phyloP scores from a whole-genome alignment of 129 eudicot species.

The Silybum marianum region DNA sequence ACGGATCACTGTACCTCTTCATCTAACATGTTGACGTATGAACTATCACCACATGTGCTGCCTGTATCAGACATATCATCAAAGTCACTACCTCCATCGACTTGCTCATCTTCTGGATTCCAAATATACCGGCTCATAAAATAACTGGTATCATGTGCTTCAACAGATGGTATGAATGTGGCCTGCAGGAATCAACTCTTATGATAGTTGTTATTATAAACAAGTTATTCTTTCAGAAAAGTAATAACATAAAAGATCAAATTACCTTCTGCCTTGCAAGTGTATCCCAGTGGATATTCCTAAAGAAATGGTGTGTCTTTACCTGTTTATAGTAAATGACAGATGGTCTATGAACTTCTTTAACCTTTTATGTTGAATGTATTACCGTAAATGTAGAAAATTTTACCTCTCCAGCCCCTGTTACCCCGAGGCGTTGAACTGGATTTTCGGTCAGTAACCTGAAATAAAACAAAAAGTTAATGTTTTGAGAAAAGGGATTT shows the following conservation, averaged over 20 bases:
- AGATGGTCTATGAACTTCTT: not conserved
- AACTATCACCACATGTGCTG: slow-evolving; percentile 77
- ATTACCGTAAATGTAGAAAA: not conserved
- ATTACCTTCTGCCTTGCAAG: slow-evolving; percentile 93
- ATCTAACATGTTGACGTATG: slow-evolving; percentile 68
- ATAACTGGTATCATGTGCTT: slow-evolving; percentile 87
- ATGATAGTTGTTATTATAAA: not conserved
- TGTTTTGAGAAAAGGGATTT: not conserved
- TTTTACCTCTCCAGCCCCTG: slow-evolving; percentile 84
- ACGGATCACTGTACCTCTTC: slow-evolving; percentile 69
- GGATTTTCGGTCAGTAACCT: slow-evolving; percentile 90
- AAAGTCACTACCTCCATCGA: slow-evolving; percentile 85
- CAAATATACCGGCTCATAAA: slow-evolving; percentile 98
- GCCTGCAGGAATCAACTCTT: slow-evolving; percentile 50
- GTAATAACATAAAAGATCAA: not conserved
- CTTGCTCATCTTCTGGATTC: slow-evolving; percentile 94
- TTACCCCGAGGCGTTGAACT: slow-evolving; percentile 87
- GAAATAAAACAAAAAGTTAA: slow-evolving; percentile 19
- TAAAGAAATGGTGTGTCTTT: slow-evolving; percentile 72
- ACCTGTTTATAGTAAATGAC: slow-evolving; percentile 49
- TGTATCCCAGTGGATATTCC: slow-evolving; percentile 89
- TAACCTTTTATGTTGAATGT: not conserved
- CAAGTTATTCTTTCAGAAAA: not conserved
- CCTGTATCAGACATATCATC: slow-evolving; percentile 81
- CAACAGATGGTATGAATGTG: slow-evolving; percentile 87